Evolutionary conservation across 148 eudicot genomes (phyloP), one percentile per base, ranked within the genome.

Genomic region (Drosera capensis): DNA sequence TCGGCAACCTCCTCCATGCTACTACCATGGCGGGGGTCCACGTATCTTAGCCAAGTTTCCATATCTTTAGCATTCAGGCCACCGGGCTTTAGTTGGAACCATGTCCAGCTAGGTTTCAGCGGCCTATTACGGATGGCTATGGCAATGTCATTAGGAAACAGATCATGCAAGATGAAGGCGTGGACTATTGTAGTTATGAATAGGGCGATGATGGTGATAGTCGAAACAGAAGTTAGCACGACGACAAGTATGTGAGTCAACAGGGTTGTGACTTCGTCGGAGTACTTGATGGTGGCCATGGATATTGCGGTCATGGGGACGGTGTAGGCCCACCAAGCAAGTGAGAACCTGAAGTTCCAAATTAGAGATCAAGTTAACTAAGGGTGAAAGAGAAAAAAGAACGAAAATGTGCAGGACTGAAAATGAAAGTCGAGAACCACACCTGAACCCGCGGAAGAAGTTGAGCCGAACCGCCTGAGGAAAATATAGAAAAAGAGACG

Each of bases 321-420:
- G 21, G 97, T 90, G 66, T 90, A 84, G 2, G 97, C 94, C 97
- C 97, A 90, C 97, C 97, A 90, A 22, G 93, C 75, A 60, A 90
- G 54, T 22, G 96, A 88, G 64, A 88, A 88, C 62, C 80, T 77
- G 38, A 9, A 7, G 38, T 22, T 20, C n/a, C 24, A 21, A 64
- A 21, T 14, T 9, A 35, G 20, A 2, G n/a, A 20, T 50, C 18
- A 50, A 4, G 20, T 46, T 13, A 6, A 11, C 14, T 16, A 19
- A 28, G 21, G 24, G 4, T 20, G n/a, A 5, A 25, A 8, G 13
- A 23, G 20, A 7, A 18, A 28, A 0, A 2, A 47, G 38, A 47
- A 53, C 7, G 0, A 28, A 12, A 6, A 12, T 5, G 16, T 9
- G 20, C 8, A 41, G 17, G 3, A 17, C 16, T 7, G 22, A 21